These are phyloP conservation scores for Metarhizium humberi DNA, from an alignment of 2,329 filamentous ascomycete species.

Conservation along the genomic window DNA sequence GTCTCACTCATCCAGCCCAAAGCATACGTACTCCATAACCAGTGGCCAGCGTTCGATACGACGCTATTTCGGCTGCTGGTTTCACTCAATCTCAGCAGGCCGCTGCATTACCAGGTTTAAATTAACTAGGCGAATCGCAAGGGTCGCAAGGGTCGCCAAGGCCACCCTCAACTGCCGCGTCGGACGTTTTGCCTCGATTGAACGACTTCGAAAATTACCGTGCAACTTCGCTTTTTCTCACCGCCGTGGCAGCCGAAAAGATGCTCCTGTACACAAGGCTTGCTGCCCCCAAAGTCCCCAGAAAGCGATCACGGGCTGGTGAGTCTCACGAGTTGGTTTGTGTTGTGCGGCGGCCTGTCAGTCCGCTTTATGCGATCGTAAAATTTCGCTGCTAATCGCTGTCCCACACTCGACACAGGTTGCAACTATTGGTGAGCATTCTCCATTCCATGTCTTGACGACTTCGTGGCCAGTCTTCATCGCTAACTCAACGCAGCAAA, in stretches of 20 bases:
- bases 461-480: background rate
- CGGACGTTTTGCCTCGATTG: background rate
- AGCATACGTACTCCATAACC: background rate
- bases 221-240: background rate
- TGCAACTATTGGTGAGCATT: constrained; percentile 41
- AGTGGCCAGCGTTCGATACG: background rate
- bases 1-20: background rate
- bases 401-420: constrained; percentile 23
- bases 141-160: background rate
- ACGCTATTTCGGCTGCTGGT: background rate
- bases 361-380: background rate
- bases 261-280: constrained; percentile 53
- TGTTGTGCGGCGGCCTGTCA: background rate
- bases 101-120: background rate
- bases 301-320: constrained; percentile 51
- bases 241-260: constrained; percentile 4
- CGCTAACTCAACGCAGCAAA: constrained; percentile 28
- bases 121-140: background rate
- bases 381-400: constrained; percentile 3
- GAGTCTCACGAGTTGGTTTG: constrained; percentile 19
- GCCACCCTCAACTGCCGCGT: background rate
- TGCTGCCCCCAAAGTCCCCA: constrained; percentile 48
- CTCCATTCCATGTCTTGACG: background rate
- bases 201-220: constrained; percentile 10
- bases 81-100: background rate